Evolutionary conservation across 2,329 filamentous ascomycete genomes (phyloP), one percentile per base, ranked within the genome.

Genomic region (Uncinocarpus reesii): DNA sequence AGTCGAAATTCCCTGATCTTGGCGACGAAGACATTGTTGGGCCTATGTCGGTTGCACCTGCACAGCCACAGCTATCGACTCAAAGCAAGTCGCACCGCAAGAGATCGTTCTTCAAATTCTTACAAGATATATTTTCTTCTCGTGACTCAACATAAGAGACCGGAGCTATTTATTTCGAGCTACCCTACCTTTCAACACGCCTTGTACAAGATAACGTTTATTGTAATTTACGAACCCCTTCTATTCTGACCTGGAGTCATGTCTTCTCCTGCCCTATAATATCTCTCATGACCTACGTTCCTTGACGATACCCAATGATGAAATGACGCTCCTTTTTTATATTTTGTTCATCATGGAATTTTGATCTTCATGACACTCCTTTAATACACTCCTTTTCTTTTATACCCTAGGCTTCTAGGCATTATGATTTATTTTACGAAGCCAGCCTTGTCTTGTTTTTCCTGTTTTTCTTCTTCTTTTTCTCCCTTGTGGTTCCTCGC

Each of bases 1-100:
- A 84, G 53, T 83, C 84, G 60, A 95, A 95, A 65, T 95, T 95
- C 59, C 88, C 88, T 20, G 80, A 83, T 57, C 78, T 90, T 26
- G 88, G 88, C 45, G 88, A 95, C 59, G 83, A 89, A 58, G 89
- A 94, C 64, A 93, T 95, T 62, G 87, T 95, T 37, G 89, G 89
- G 1, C 89, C 89, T 5, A 95, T 95, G 89, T 79, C 63, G n/a
- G 69, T 71, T 28, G 68, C 63, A 4, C 67, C 66, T 1, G 61
- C 61, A 6, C 49, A 56, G 54, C 15, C 57, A 52, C 48, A 80
- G 57, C 76, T 69, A 54, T 52, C 66, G 51, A 56, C 62, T 24
- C 43, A 47, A 31, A 61, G 59, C 50, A 66, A 59, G 20, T 65
- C 65, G 6, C 56, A 65, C 41, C 67, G 61, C 54, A 69, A 70